Evolutionary conservation across 2,329 filamentous ascomycete genomes (phyloP), one percentile per base, ranked within the genome.

Genomic region (Diaporthe aspalathi): DNA sequence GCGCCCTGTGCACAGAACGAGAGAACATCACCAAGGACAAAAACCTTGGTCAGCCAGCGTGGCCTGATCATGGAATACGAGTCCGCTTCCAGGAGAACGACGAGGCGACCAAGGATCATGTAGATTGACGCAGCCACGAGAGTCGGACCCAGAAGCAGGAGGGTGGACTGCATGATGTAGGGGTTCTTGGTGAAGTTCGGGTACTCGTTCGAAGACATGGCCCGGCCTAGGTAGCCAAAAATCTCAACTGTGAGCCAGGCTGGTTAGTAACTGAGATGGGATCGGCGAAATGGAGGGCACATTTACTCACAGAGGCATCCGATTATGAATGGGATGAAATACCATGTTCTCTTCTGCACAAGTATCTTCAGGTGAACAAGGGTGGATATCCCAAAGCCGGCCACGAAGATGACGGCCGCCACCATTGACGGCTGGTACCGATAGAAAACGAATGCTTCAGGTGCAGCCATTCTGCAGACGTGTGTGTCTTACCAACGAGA

Each of bases 271-370:
- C n/a, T 16, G n/a, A 29, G 32, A 14, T 9, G 32, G 22, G 3
- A 16, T n/a, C n/a, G n/a, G n/a, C n/a, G n/a, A n/a, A n/a, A n/a
- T n/a, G n/a, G n/a, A n/a, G n/a, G 38, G 7, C 38, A 5, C 22
- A 5, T 40, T 7, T 22, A 78, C 80, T 76, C 79, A 87, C 85
- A 86, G n/a, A 83, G 69, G 24, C 84, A 84, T n/a, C 86, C 86
- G n/a, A 88, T 76, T 7, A 85, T 73, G 56, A 89, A 85, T 0
- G 87, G 84, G 1, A 85, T 83, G 74, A 87, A 84, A 76, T 85
- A 88, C 84, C 84, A 88, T 1, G 83, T 83, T 49, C 80, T 78
- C 2, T 79, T 79, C 29, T 76, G 76, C 43, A 83, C 38, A 38
- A 86, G 73, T 49, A 82, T 80, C 32, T 77, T 80, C 20, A 76